Evolutionary conservation across 768 basidiomycete genomes (phyloP), one percentile per base, ranked within the genome.

Genomic region (Auricularia auricula-judae): DNA sequence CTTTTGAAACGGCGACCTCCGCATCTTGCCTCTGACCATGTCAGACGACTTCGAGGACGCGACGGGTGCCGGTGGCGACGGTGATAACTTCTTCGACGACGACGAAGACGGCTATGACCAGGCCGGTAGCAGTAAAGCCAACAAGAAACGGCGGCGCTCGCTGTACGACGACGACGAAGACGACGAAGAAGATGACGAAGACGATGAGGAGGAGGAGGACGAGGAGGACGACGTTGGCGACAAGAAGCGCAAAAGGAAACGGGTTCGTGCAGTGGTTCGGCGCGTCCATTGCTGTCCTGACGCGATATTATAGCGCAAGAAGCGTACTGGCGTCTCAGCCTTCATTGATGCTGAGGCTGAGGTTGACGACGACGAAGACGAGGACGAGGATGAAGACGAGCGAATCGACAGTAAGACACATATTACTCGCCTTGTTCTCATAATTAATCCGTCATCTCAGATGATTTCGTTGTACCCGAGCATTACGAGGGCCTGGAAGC

Each of bases 311-410:
- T 66, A 86, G 66, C 87, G 88, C 73, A 87, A 83, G 74, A 83
- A 84, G 68, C 64, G 67, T 61, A 76, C 77, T 63, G 78, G 81
- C 18, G 81, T 84, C 33, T 89, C 85, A 72, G 86, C 87, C 68
- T 99, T 94, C 86, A 80, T 98, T 69, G 97, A 98, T 84, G 82
- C 95, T 64, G 93, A 96, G 77, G 94, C 93, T 63, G 93, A 93
- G 73, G 95, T 96, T 21, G 93, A 93, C 69, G 94, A 97, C 36
- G 97, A 98, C 21, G 97, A 98, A 3, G 96, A 97, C 42, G 97
- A 98, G 33, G 89, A 89, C 2, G 93, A 96, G 21, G 92, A 87
- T 4, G 90, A 90, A 3, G 89, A 89, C 21, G 91, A 91, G 63
- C 83, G 81, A 65, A 88, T 80, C 0, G 69, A 69, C 67, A 76